Evolutionary conservation across 2,329 filamentous ascomycete genomes (phyloP).

Genomic region (Ophiostoma tasmaniense): DNA sequence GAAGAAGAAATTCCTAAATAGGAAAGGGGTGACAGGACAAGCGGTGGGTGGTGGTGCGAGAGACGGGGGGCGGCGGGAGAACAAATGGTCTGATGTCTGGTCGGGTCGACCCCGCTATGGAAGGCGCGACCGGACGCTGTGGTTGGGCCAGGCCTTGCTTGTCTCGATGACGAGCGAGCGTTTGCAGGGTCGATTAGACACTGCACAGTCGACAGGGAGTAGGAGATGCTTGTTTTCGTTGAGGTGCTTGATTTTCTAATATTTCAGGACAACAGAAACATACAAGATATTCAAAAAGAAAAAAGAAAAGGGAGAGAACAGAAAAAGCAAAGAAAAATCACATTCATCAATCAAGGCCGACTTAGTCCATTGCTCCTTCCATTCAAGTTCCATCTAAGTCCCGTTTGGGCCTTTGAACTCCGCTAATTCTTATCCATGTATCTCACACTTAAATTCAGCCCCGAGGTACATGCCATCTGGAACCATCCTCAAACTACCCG

Average conservation of each 20-base stretch:
- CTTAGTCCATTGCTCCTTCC: background rate
- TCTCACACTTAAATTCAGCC: background rate
- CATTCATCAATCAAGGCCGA: background rate
- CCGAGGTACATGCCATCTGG: background rate
- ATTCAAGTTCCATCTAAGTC: background rate
- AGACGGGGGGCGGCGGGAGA: conserved; percentile 7
- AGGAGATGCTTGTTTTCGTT: background rate
- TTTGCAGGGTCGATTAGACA: background rate
- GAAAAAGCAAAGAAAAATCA: background rate
- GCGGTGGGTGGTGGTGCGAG: conserved; percentile 14
- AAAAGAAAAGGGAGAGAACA: background rate
- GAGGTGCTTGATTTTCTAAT: too few relatives aligned
- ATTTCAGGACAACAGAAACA: background rate
- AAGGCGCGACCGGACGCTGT: conserved; percentile 11
- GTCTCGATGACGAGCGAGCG: background rate
- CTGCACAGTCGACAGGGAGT: background rate
- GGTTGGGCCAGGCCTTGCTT: conserved; percentile 1
- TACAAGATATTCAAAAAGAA: background rate
- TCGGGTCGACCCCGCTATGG: conserved; percentile 14
- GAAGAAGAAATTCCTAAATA: background rate
- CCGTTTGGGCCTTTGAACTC: background rate
- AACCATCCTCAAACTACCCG: background rate
- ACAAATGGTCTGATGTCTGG: conserved; percentile 17
- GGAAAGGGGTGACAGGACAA: conserved; percentile 2
- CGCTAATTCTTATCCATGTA: background rate